Conservation (phyloP, 441 rosid genomes). For the Croton laevigatus region DNA sequence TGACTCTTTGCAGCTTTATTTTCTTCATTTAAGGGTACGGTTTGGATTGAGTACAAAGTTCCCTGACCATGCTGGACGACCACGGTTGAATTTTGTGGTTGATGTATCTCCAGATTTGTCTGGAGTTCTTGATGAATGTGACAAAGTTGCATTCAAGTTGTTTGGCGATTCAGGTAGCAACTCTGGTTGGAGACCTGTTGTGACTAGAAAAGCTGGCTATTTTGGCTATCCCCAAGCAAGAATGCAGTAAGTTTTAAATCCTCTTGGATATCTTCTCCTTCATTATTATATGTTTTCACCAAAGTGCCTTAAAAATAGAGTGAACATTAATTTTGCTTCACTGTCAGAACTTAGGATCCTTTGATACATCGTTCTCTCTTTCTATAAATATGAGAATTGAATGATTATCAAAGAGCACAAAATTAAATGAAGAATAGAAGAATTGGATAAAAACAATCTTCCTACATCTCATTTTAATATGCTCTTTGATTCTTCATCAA, state of each 20-base stretch:
- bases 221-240: constrained; percentile 46
- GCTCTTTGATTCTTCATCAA: too few species aligned
- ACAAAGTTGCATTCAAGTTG: constrained; percentile 38
- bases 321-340: background rate
- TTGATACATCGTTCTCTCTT: background rate
- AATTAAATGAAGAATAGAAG: background rate
- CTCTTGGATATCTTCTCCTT: background rate
- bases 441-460: background rate
- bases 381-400: background rate
- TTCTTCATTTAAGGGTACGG: constrained; percentile 51
- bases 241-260: constrained; percentile 56
- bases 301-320: background rate
- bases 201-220: constrained; percentile 34
- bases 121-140: constrained; percentile 58
- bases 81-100: constrained; percentile 65
- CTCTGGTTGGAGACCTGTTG: constrained; percentile 66
- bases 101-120: constrained; percentile 47
- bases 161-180: constrained; percentile 44
- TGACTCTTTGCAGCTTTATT: constrained; percentile 52
- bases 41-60: constrained; percentile 54
- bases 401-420: background rate
- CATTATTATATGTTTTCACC: background rate
- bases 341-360: background rate
- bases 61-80: constrained; percentile 55
- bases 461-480: background rate